Evolutionary conservation across 352 stramenopile species (phyloP).

Genomic region (Chrysophaeum taylorii): DNA sequence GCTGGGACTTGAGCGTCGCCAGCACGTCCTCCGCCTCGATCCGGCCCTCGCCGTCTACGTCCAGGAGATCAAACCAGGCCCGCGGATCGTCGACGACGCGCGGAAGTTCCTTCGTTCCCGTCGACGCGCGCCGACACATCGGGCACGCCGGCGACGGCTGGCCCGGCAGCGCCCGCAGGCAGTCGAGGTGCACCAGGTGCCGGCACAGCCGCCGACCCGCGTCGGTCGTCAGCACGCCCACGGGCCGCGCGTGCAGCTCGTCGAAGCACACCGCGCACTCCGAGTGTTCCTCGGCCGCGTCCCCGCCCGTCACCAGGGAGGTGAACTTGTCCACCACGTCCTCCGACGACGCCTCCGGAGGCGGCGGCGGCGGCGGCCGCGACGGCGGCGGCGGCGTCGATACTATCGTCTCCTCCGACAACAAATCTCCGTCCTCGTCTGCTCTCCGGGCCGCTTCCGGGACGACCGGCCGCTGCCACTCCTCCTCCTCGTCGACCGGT

Average conservation of each 20-base stretch:
- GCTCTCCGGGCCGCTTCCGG: too few species aligned
- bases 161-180: not conserved
- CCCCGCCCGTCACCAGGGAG: not conserved
- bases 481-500: too few species aligned
- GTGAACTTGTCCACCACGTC: not conserved
- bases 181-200: conserved; percentile 9
- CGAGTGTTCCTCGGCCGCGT: not conserved
- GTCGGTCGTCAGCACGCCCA: not conserved
- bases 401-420: too few species aligned
- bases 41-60: not conserved
- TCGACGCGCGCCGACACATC: not conserved
- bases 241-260: not conserved
- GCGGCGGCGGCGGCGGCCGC: not conserved
- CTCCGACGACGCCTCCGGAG: not conserved
- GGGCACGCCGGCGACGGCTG: not conserved
- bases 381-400: not conserved
- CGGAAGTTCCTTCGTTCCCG: not conserved
- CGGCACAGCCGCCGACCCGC: not conserved
- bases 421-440: too few species aligned
- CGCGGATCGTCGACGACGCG: not conserved
- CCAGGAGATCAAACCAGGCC: conserved; percentile 1
- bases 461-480: too few species aligned
- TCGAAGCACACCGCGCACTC: conserved; percentile 9
- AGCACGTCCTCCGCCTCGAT: not conserved
- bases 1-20: not conserved